Evolutionary conservation across 1,139 yeast genomes (phyloP).

Genomic region (Pichia sp.): DNA sequence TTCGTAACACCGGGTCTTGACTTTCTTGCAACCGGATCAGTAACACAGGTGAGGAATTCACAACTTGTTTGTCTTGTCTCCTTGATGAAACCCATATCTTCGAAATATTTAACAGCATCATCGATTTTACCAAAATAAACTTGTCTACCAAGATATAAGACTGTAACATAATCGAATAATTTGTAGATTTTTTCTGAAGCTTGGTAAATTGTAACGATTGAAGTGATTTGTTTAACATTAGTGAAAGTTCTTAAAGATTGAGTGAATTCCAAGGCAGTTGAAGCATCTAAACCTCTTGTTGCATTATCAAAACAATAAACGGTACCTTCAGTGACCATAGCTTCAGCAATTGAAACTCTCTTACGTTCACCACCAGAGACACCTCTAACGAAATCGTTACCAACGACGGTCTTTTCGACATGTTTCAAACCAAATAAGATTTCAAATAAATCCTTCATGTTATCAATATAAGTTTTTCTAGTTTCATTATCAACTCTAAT

Average conservation of each 20-base stretch:
- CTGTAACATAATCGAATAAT: conserved; percentile 69
- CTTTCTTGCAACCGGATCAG: conserved; percentile 52
- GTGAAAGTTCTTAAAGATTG: conserved; percentile 67
- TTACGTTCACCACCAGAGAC: conserved; percentile 84
- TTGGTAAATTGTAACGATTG: conserved; percentile 79
- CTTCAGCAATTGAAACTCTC: conserved; percentile 76
- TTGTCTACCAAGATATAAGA: conserved; percentile 76
- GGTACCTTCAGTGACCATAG: conserved; percentile 55
- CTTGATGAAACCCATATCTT: conserved; percentile 66
- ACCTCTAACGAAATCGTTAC: conserved; percentile 71
- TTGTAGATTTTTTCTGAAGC: conserved; percentile 79
- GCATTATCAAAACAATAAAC: conserved; percentile 74
- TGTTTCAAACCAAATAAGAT: conserved; percentile 52
- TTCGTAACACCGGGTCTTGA: conserved; percentile 47
- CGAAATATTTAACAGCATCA: conserved; percentile 59
- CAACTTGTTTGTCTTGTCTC: conserved; percentile 81
- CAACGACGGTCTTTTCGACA: conserved; percentile 66
- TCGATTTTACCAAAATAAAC: conserved; percentile 66
- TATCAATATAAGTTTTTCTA: conserved; percentile 39
- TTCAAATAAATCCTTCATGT: conserved; percentile 47
- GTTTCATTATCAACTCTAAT: conserved; percentile 38
- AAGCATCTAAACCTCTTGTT: conserved; percentile 73
- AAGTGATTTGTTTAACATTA: conserved; percentile 53
- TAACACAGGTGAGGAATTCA: conserved; percentile 75
- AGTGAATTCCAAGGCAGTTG: conserved; percentile 74